These are phyloP conservation scores for Pinus tabuliformis DNA, from an alignment of 75 land plant genomes.

Conservation along the genomic window DNA sequence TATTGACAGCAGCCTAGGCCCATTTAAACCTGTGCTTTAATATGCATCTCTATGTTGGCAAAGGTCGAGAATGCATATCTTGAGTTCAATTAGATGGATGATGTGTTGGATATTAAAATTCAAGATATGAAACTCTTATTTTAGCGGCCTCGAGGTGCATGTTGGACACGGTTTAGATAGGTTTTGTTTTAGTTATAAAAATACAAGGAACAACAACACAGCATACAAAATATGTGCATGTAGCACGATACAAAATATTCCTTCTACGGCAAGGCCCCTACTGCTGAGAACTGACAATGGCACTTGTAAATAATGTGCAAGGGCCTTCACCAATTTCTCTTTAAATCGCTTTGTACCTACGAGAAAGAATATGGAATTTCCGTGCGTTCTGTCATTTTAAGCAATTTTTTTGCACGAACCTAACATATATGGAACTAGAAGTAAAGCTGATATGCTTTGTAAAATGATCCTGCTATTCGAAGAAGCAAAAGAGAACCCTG, in stretches of 20 bases:
- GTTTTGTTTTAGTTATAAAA: no score
- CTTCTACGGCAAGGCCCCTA: slow-evolving; percentile 73
- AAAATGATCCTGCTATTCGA: slow-evolving; percentile 79
- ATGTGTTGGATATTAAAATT: no score
- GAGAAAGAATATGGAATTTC: not conserved
- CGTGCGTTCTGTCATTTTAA: not conserved
- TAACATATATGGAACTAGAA: not conserved
- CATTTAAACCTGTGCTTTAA: no score
- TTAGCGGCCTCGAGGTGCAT: no score
- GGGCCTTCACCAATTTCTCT: slow-evolving; percentile 72
- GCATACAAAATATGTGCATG: not conserved
- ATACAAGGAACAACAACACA: not conserved
- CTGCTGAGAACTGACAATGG: slow-evolving; percentile 72
- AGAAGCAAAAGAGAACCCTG: slow-evolving; percentile 60
- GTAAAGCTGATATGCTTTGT: slow-evolving; percentile 62
- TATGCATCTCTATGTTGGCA: no score
- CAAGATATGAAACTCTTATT: no score
- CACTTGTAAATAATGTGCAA: slow-evolving; percentile 66
- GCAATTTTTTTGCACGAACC: not conserved
- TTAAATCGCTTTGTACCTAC: slow-evolving; percentile 74
- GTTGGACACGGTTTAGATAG: no score
- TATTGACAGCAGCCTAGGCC: no score
- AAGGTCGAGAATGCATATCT: no score
- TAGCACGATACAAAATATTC: slow-evolving; percentile 12
- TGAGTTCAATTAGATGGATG: no score